Evolutionary conservation across 1,284 basidiomycete species (phyloP).

Genomic region (Malassezia psittaci): DNA sequence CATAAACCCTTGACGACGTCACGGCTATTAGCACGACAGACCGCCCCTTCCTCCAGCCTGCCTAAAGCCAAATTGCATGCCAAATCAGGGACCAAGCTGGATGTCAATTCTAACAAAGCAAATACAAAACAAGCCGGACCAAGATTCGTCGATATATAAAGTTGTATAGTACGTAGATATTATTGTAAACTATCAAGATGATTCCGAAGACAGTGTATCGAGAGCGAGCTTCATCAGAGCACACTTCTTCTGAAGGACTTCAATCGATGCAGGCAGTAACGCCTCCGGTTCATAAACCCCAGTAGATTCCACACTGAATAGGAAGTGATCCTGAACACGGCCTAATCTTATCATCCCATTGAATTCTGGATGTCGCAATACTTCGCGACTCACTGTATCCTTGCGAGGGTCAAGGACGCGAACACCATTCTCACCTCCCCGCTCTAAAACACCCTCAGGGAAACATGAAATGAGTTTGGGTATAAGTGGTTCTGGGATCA

Average conservation of each 20-base stretch:
- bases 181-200: not conserved
- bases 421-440: constrained; percentile 56
- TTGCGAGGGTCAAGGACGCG: constrained; percentile 60
- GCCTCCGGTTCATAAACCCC: constrained; percentile 75
- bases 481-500: constrained; percentile 56
- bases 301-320: constrained; percentile 84
- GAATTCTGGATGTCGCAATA: constrained; percentile 83
- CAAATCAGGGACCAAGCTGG: not conserved
- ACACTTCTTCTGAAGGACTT: constrained; percentile 74
- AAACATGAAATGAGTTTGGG: constrained; percentile 81
- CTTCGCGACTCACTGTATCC: constrained; percentile 87
- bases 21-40: constrained; percentile 7
- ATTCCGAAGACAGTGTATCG: constrained; percentile 22
- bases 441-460: constrained; percentile 72
- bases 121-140: not conserved
- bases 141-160: constrained; percentile 8
- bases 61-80: constrained; percentile 4
- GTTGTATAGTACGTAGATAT: not conserved
- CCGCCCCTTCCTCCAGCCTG: not conserved
- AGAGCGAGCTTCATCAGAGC: constrained; percentile 30
- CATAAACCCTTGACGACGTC: not conserved
- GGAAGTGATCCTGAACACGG: constrained; percentile 81
- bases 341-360: constrained; percentile 71
- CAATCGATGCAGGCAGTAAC: constrained; percentile 71
- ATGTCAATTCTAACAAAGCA: not conserved